Conservation (phyloP, 1,284 basidiomycete genomes). For the Leucoagaricus sp. region DNA sequence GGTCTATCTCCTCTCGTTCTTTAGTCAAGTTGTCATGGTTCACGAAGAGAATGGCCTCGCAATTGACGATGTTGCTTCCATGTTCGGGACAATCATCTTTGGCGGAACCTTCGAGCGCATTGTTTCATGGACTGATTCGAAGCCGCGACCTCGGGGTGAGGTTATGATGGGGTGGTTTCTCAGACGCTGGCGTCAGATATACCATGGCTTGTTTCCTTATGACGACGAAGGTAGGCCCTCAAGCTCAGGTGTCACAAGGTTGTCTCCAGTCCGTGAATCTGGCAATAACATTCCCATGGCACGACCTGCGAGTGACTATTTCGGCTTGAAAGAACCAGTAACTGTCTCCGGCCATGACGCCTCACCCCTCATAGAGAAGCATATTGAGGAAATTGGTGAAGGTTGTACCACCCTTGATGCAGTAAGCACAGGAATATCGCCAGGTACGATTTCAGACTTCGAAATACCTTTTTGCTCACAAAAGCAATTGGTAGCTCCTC, state of each 20-base stretch:
- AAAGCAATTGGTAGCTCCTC: not conserved
- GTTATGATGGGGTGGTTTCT: slow-evolving; percentile 37
- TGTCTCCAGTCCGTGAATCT: not conserved
- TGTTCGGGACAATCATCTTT: slow-evolving; percentile 35
- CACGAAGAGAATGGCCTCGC: slow-evolving; percentile 32
- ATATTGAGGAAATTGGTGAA: not conserved
- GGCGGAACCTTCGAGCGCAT: slow-evolving; percentile 19
- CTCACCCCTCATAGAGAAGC: not conserved
- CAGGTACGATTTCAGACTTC: not conserved
- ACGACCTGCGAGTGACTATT: not conserved
- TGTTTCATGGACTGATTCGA: not conserved
- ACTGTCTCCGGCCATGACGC: not conserved
- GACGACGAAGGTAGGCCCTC: not conserved
- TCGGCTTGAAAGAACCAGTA: not conserved
- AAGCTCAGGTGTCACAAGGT: not conserved
- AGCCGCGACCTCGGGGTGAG: slow-evolving; percentile 17
- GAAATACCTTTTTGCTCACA: not conserved
- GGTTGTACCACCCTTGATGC: not conserved
- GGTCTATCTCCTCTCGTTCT: slow-evolving; percentile 64
- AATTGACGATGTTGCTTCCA: slow-evolving; percentile 32
- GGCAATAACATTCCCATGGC: too few relatives aligned
- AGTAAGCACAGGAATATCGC: not conserved
- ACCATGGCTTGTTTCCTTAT: slow-evolving; percentile 29
- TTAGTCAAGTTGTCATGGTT: slow-evolving; percentile 40
- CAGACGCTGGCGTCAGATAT: slow-evolving; percentile 33